Percentiles rank a stretch among this genome's conserved stretches.
Evolutionary conservation across 2,329 filamentous ascomycete genomes (phyloP).

Genomic region (Helotiales sp.): DNA sequence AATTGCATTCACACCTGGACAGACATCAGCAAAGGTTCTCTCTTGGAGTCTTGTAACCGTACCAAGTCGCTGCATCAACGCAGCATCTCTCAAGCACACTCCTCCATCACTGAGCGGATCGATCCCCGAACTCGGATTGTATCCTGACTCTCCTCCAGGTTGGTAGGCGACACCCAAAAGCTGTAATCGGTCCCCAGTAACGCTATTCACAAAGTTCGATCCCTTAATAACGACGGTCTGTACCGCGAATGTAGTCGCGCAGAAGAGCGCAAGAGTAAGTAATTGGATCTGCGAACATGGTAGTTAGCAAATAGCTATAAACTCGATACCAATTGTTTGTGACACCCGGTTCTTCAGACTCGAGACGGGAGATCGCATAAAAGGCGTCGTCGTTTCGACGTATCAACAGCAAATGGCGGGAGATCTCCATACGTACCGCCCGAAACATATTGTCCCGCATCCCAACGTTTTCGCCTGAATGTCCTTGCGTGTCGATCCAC

Average conservation of each 20-base stretch:
- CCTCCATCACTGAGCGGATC: slow-evolving; percentile 61
- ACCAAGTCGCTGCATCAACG: slow-evolving; percentile 61
- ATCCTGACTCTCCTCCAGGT: slow-evolving; percentile 64
- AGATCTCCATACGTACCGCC: not conserved
- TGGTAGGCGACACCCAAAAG: slow-evolving; percentile 70
- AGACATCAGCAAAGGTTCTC: slow-evolving; percentile 7
- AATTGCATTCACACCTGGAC: slow-evolving; percentile 60
- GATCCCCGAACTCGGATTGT: slow-evolving; percentile 52
- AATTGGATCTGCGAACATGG: slow-evolving; percentile 14
- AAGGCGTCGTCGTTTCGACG: not conserved
- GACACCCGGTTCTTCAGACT: not conserved
- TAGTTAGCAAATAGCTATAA: not conserved
- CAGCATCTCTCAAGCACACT: slow-evolving; percentile 63
- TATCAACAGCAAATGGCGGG: not conserved
- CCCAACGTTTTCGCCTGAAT: not conserved
- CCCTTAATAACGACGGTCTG: slow-evolving; percentile 56
- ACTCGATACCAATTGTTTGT: not conserved
- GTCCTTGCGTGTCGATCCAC: not conserved
- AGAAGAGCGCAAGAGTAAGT: slow-evolving; percentile 28
- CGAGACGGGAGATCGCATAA: not conserved
- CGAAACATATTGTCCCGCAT: not conserved
- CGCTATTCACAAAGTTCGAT: slow-evolving; percentile 59
- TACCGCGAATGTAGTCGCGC: slow-evolving; percentile 50
- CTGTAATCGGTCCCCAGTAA: slow-evolving; percentile 61
- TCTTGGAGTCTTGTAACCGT: slow-evolving; percentile 3